Base-by-base conservation (phyloP, 2,329 filamentous ascomycete genomes). In the Phyllosticta capitalensis region DNA sequence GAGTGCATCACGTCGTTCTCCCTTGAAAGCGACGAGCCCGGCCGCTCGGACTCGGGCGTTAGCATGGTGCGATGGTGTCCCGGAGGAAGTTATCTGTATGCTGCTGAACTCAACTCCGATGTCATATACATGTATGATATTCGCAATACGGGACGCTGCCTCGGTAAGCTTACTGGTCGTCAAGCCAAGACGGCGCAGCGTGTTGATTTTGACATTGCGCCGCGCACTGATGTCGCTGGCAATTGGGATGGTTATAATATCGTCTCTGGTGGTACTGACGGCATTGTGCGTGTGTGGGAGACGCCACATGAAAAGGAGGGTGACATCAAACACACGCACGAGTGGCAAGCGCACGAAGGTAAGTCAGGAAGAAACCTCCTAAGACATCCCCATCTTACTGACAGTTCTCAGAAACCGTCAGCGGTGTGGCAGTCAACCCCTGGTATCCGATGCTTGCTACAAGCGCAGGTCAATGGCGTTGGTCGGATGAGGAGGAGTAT, bases 261-360 rank as follows among this genome's bases (percentile, higher is more conserved):
- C 20, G 85, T 82, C 82, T 77, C 73, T 52, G 84, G 84, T 9
- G 83, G 82, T 0, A 76, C 69, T 0, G 83, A 86, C 72, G 83
- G 84, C 0, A 65, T 64, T 19, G 73, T 82, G 58, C 73, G 80
- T 60, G 71, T 73, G 7, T 75, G 72, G 72, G 63, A 61, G 19
- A 67, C 71, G 64, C 67, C 72, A 38, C 67, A 64, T 3, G 6
- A 17, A 4, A 38, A 45, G n/a, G 14, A 19, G 9, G 30, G 14
- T 7, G 1, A 6, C 14, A 38, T 51, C 17, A 14, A 38, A 14
- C 52, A 38, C 9, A 28, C 24, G 12, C 2, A 38, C 7, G 52
- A 55, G 45, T 59, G 57, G 57, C 24, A 55, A 3, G 57, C 57
- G 3, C 57, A 59, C 20, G 57, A 59, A 5, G 45, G 57, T 59